Conservation (phyloP, 2,329 filamentous ascomycete species). For the Neoarthrinium moseri region DNA sequence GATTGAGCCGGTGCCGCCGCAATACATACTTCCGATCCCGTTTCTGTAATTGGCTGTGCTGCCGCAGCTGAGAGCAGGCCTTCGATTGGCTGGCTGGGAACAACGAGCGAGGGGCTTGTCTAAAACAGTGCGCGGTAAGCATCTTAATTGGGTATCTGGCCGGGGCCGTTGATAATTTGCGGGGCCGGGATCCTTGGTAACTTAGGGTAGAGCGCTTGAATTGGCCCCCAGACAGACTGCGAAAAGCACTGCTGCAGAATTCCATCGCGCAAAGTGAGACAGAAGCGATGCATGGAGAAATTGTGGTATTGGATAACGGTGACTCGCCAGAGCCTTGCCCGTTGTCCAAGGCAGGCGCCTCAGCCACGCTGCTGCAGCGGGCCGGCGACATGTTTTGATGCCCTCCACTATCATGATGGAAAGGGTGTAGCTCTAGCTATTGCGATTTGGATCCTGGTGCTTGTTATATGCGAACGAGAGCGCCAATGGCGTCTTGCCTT, state of each 20-base stretch:
- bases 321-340: neutral
- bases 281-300: neutral
- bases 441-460: neutral
- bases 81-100: neutral
- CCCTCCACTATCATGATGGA: neutral
- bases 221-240: neutral
- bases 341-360: neutral
- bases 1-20: neutral
- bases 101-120: neutral
- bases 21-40: too few relatives aligned
- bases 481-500: neutral
- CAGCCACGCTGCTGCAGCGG: neutral
- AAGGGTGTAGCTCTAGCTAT: neutral
- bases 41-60: neutral
- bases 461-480: neutral
- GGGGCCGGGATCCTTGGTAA: neutral
- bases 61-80: neutral
- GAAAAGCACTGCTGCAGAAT: neutral
- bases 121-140: slow-evolving; percentile 3
- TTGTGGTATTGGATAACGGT: neutral
- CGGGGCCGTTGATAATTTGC: neutral
- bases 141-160: slow-evolving; percentile 5
- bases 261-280: neutral
- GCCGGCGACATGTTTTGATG: neutral
- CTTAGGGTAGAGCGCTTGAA: neutral